Evolutionary conservation across 2,329 filamentous ascomycete species (phyloP).

Genomic region (Colletotrichum graminicola): DNA sequence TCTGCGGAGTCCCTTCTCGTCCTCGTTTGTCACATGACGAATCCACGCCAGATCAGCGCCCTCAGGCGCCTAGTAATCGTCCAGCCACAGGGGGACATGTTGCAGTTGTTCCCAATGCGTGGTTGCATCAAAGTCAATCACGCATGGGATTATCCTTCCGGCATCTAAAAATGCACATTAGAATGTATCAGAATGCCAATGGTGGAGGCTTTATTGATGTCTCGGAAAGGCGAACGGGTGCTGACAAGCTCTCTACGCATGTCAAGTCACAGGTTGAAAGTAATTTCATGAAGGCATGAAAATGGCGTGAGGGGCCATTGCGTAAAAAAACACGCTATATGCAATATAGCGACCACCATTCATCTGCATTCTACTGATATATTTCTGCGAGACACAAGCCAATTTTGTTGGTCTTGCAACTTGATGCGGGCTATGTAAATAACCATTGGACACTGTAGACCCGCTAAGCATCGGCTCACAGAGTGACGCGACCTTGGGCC

Average conservation of each 20-base stretch:
- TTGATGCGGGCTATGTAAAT: conserved; percentile 58
- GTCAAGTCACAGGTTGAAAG: neutral
- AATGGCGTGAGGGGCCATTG: neutral
- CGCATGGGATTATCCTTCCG: neutral
- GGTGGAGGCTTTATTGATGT: neutral
- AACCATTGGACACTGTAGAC: conserved; percentile 53
- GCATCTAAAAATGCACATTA: neutral
- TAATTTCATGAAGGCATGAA: neutral
- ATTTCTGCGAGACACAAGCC: neutral
- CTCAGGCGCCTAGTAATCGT: conserved; percentile 68
- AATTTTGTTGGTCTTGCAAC: conserved; percentile 47
- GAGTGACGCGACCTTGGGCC: conserved; percentile 48
- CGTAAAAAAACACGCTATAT: neutral
- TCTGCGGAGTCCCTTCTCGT: conserved; percentile 4
- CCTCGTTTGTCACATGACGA: conserved; percentile 52
- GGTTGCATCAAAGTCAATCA: conserved; percentile 68
- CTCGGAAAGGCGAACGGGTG: neutral
- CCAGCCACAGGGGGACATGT: conserved; percentile 65
- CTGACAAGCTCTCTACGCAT: neutral
- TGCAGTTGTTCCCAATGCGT: conserved; percentile 73
- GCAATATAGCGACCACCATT: neutral
- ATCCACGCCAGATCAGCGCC: conserved; percentile 72
- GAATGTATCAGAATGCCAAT: neutral
- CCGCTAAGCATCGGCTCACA: conserved; percentile 46
- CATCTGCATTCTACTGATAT: neutral